Base-by-base conservation (phyloP, 345 rosid genomes). In the Acer saccharum region DNA sequence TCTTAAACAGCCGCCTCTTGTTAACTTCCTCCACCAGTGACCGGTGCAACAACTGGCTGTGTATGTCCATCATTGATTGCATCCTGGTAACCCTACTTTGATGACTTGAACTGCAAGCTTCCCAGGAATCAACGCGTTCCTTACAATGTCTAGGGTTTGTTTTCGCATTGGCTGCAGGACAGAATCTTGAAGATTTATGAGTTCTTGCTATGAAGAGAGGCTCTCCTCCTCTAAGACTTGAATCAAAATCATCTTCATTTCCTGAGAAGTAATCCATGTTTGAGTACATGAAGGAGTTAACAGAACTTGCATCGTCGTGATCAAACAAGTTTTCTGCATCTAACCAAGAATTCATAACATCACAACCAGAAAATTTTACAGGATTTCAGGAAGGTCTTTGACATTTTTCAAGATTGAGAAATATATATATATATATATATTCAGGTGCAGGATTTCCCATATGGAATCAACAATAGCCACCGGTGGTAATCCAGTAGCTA, bases 11-110 rank as follows among this genome's bases (percentile, higher is more conserved):
- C 25, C 98, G 90, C 74, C 91, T 82, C 82, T 87, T 90, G 85
- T 87, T 83, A 71, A 93, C 79, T 81, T 88, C 84, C 85, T 91
- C 95, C 87, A 95, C 83, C 73, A 92, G 84, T n/a, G 95, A 89
- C 43, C 86, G 84, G 74, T 92, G 94, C 80, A 93, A 57, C 81
- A 91, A 84, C 71, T 90, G 97, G 82, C 93, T 92, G n/a, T 94
- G 87, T 1, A 90, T 67, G 65, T 93, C 98, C 41, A 92, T 83
- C 39, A 92, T 79, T 14, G 98, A 88, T 65, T 81, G 68, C 10
- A 73, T 85, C 87, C 86, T 84, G 50, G 82, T 82, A 54, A 86
- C 69, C 75, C 85, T 89, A 77, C 80, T 71, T 18, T 71, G 81
- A 29, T 79, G 62, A 50, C 70, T 73, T 13, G 68, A 3, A 44